Base-by-base conservation (phyloP, 257 asterid species). In the Eucommia ulmoides region DNA sequence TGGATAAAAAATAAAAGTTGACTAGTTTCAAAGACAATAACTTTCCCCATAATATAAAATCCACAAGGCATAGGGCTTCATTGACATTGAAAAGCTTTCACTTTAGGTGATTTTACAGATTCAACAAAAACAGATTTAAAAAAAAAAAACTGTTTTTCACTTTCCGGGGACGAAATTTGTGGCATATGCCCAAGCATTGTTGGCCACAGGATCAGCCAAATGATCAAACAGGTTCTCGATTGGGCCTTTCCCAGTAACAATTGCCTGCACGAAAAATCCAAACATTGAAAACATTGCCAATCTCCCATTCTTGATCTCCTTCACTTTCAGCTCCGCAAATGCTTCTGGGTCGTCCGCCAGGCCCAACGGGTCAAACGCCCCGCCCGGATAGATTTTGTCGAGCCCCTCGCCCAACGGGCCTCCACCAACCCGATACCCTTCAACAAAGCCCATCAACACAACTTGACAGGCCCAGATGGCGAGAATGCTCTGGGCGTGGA, bases 261-360 rank as follows among this genome's bases (percentile, higher is more conserved):
- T 50, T 22, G 54, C 54, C 54, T 50, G 54, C 20, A 50, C 54
- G 15, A 24, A 50, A 41, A 50, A 42, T 15, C 48, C 48, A 42
- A 42, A 42, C 48, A 42, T 42, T 19, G 48, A 42, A 42, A 42
- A 42, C 53, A 50, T 50, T 22, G 54, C 54, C 41, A 50, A 50
- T 19, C 54, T 6, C 19, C 54, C 54, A 20, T 50, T 50, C 29
- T 50, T 50, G 41, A 50, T 24, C 35, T 50, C 54, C 18, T 50
- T 50, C 54, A 50, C 54, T 41, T 50, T 50, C 18, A 50, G 29
- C 20, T 50, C 54, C 0, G 54, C 54, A 24, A 50, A 50, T 22
- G 33, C 35, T n/a, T 50, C 42, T 23, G 54, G 54, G 12, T 50
- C 54, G 19, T 50, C 54, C 2, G 48, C 48, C 9, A 42, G 20